These are phyloP conservation scores for Russula olivacea DNA, from an alignment of 768 basidiomycete genomes.

Conservation along the genomic window DNA sequence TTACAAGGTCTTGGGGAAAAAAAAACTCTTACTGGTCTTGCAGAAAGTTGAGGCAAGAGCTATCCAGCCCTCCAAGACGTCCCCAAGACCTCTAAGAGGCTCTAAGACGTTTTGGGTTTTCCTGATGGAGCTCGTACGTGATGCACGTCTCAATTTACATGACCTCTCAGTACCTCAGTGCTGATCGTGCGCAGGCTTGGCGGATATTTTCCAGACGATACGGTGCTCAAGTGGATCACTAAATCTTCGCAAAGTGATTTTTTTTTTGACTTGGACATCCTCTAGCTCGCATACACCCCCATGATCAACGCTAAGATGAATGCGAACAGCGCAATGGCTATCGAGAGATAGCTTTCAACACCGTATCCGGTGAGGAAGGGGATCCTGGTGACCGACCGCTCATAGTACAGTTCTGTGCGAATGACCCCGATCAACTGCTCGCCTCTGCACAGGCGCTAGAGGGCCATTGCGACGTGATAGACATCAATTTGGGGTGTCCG, in stretches of 20 bases:
- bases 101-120: too few species aligned
- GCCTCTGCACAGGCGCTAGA: slow-evolving; percentile 73
- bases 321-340: slow-evolving; percentile 48
- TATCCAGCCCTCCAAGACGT: too few species aligned
- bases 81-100: too few species aligned
- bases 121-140: slow-evolving; percentile 85
- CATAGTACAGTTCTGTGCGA: slow-evolving; percentile 91
- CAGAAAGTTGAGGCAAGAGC: too few species aligned
- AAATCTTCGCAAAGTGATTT: background rate
- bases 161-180: background rate
- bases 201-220: slow-evolving; percentile 75
- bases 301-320: slow-evolving; percentile 98
- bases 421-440: slow-evolving; percentile 75
- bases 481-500: slow-evolving; percentile 91
- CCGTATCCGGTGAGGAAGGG: slow-evolving; percentile 77
- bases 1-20: too few species aligned
- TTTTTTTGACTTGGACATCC: slow-evolving; percentile 17
- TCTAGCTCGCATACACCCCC: slow-evolving; percentile 84
- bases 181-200: slow-evolving; percentile 64
- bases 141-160: background rate
- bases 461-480: slow-evolving; percentile 82
- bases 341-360: slow-evolving; percentile 62
- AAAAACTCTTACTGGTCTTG: too few species aligned
- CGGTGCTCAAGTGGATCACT: slow-evolving; percentile 61
- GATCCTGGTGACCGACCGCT: slow-evolving; percentile 71